Percentiles rank a stretch among this genome's conserved stretches.
Conservation (phyloP, 1,284 basidiomycete species). For the Xerocomus nothofagi region DNA sequence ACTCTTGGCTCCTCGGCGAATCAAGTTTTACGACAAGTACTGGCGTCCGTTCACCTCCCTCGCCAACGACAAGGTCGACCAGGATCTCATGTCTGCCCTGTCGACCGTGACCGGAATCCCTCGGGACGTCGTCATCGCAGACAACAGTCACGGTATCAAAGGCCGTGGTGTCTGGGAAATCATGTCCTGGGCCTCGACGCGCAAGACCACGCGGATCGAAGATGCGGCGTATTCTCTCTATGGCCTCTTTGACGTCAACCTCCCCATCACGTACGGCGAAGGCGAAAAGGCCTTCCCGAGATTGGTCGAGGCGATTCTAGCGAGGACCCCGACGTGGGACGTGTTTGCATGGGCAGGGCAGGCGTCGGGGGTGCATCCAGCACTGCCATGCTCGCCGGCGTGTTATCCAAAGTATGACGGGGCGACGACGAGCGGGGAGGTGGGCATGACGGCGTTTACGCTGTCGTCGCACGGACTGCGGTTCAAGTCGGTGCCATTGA, state of each 20-base stretch:
- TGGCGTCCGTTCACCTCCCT: constrained; percentile 24
- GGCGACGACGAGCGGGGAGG: constrained; percentile 2
- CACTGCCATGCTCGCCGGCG: constrained; percentile 17
- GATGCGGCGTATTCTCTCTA: constrained; percentile 25
- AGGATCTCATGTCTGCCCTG: constrained; percentile 11
- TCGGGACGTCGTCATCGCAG: constrained; percentile 10
- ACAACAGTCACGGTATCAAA: constrained; percentile 24
- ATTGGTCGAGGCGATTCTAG: constrained; percentile 19
- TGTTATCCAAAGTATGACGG: constrained; percentile 26
- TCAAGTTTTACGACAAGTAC: constrained; percentile 29
- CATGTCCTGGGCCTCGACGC: constrained; percentile 30
- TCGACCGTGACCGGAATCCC: constrained; percentile 25
- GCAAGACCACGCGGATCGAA: constrained; percentile 25
- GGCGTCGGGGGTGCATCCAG: constrained; percentile 16
- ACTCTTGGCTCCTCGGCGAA: constrained; percentile 22
- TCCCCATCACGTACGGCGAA: constrained; percentile 24
- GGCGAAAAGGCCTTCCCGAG: constrained; percentile 25
- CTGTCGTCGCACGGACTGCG: constrained; percentile 15
- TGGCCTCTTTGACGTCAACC: constrained; percentile 23
- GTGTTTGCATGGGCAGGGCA: constrained; percentile 25
- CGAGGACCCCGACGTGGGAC: constrained; percentile 17
- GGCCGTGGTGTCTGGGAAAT: constrained; percentile 22
- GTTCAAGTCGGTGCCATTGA: constrained; percentile 26
- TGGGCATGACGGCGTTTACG: constrained; percentile 16
- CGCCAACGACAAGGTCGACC: constrained; percentile 23